Evolutionary conservation across 1,284 basidiomycete species (phyloP).

Genomic region (Neolentinus lepideus): DNA sequence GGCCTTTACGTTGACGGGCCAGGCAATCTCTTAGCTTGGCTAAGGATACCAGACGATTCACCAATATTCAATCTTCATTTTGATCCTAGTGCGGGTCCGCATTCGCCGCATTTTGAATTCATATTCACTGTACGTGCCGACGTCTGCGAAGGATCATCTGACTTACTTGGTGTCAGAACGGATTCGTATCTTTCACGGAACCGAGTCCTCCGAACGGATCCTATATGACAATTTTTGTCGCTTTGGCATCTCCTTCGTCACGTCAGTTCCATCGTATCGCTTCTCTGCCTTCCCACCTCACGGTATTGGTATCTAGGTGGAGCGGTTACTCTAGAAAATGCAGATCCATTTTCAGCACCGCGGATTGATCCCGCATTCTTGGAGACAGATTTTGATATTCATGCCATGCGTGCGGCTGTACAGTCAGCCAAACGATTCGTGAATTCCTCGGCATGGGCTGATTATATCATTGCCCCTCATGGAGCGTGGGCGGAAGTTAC

Average conservation of each 20-base stretch:
- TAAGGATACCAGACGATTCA: constrained; percentile 9
- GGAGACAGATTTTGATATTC: background rate
- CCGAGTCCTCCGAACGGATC: too few relatives aligned
- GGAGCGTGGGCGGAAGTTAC: background rate
- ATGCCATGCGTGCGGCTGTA: background rate
- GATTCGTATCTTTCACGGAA: too few relatives aligned
- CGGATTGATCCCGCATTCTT: background rate
- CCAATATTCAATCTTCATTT: constrained; percentile 9
- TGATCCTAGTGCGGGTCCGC: constrained; percentile 14
- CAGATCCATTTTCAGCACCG: background rate
- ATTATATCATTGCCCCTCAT: background rate
- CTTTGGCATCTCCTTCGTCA: too few relatives aligned
- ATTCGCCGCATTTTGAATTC: constrained; percentile 13
- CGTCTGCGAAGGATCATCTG: too few relatives aligned
- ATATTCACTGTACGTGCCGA: background rate
- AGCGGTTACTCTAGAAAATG: background rate
- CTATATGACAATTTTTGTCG: too few relatives aligned
- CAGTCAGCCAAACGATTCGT: background rate
- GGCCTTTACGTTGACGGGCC: constrained; percentile 12
- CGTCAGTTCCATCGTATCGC: too few relatives aligned
- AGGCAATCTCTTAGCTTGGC: constrained; percentile 11
- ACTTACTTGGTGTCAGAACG: too few relatives aligned
- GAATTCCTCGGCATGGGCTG: background rate
- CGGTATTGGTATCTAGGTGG: background rate
- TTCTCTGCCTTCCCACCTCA: too few relatives aligned